Evolutionary conservation across 345 rosid species (phyloP).

Genomic region (Euphorbia tirucalli): DNA sequence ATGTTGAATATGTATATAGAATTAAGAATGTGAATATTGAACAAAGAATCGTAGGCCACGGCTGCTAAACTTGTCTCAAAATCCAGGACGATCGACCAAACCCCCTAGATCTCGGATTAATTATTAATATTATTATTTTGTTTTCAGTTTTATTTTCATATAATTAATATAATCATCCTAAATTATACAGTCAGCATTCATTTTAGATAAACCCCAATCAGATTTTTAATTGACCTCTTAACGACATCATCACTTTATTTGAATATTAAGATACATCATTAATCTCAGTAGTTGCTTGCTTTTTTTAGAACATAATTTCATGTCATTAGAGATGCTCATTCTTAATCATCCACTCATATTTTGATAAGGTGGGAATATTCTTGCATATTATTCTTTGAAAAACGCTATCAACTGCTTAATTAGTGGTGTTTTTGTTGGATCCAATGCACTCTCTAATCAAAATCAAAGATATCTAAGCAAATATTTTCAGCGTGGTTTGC

Average conservation of each 20-base stretch:
- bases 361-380: neutral
- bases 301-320: neutral
- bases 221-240: neutral
- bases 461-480: too few relatives aligned
- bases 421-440: neutral
- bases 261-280: neutral
- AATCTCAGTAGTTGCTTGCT: neutral
- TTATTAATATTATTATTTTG: neutral
- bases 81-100: neutral
- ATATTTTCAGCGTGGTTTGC: too few relatives aligned
- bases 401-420: neutral
- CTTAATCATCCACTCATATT: neutral
- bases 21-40: slow-evolving; percentile 9
- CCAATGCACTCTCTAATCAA: neutral
- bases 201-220: too few relatives aligned
- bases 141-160: neutral
- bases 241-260: neutral
- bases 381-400: too few relatives aligned
- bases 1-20: too few relatives aligned
- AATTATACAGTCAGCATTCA: too few relatives aligned
- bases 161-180: too few relatives aligned
- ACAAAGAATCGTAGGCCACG: slow-evolving; percentile 23
- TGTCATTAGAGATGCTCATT: neutral
- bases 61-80: slow-evolving; percentile 20
- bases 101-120: slow-evolving; percentile 9